These are phyloP conservation scores for Suillus ampliporus DNA, from an alignment of 768 basidiomycete species.

Conservation along the genomic window DNA sequence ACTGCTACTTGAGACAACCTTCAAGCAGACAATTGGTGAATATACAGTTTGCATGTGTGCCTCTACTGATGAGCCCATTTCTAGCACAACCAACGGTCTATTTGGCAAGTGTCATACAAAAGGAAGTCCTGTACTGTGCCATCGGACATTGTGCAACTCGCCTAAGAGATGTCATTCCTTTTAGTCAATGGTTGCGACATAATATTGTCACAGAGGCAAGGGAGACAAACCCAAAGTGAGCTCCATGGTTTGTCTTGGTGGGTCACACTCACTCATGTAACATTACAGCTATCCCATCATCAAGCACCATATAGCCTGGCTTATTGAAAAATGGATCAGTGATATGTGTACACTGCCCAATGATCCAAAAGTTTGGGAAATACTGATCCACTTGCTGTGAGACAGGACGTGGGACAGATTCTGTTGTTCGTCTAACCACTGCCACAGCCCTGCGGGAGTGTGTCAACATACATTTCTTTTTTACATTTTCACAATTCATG, in stretches of 20 bases:
- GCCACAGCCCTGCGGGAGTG: conserved; percentile 81
- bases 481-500: conserved; percentile 6
- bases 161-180: conserved; percentile 67
- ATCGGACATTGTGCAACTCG: conserved; percentile 80
- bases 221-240: conserved; percentile 63
- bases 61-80: conserved; percentile 2
- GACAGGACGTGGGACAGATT: conserved; percentile 76
- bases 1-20: conserved; percentile 67
- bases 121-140: conserved; percentile 89
- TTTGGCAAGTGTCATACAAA: conserved; percentile 69
- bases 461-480: conserved; percentile 70
- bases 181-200: conserved; percentile 70
- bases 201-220: conserved; percentile 65
- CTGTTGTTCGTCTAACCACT: conserved; percentile 87
- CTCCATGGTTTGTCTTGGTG: neutral
- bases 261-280: conserved; percentile 15
- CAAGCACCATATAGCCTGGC: conserved; percentile 94
- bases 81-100: conserved; percentile 54
- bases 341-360: conserved; percentile 68
- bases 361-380: conserved; percentile 76
- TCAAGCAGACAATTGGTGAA: conserved; percentile 66
- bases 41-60: conserved; percentile 3
- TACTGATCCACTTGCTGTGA: conserved; percentile 76
- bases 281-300: conserved; percentile 80
- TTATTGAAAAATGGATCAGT: conserved; percentile 87